Conservation (phyloP, 2,329 filamentous ascomycete genomes). For the Exserohilum turcica region DNA sequence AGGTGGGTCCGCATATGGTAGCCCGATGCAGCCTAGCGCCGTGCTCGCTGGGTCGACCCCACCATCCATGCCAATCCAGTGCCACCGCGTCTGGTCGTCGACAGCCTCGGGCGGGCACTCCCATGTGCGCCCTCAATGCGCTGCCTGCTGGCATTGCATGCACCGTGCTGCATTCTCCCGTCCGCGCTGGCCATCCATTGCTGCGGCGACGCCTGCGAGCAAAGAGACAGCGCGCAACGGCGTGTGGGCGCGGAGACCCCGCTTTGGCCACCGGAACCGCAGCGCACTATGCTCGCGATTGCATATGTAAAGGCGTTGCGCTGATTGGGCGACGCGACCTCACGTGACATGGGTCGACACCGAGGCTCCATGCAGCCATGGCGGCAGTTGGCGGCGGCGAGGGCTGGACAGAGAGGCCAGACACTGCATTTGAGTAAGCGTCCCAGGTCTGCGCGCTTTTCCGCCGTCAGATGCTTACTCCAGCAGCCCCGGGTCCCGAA, state of each 20-base stretch:
- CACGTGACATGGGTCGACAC: slow-evolving; percentile 14
- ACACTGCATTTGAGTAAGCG: slow-evolving; percentile 14
- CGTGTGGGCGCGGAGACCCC: slow-evolving; percentile 22
- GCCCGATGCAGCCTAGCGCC: slow-evolving; percentile 24
- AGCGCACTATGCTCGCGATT: neutral
- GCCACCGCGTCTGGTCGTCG: neutral
- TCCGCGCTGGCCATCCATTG: neutral
- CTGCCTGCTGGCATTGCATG: too few species aligned
- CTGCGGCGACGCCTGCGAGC: neutral
- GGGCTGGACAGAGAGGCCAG: slow-evolving; percentile 8
- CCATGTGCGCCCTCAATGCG: too few species aligned
- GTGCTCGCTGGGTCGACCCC: slow-evolving; percentile 18
- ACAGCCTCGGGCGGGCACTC: too few species aligned
- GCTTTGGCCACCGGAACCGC: slow-evolving; percentile 24
- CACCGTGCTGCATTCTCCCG: neutral
- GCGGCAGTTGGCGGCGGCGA: slow-evolving; percentile 11
- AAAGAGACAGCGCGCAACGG: neutral
- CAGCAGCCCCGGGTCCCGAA: neutral
- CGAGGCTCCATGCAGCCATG: slow-evolving; percentile 9
- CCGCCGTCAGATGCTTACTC: neutral
- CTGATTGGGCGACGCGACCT: slow-evolving; percentile 21
- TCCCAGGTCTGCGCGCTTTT: neutral
- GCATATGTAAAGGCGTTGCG: slow-evolving; percentile 1
- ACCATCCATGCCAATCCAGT: slow-evolving; percentile 13
- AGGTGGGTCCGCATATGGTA: slow-evolving; percentile 28